Conservation (phyloP, 2,329 filamentous ascomycete species). For the Ceratocystis papillata region DNA sequence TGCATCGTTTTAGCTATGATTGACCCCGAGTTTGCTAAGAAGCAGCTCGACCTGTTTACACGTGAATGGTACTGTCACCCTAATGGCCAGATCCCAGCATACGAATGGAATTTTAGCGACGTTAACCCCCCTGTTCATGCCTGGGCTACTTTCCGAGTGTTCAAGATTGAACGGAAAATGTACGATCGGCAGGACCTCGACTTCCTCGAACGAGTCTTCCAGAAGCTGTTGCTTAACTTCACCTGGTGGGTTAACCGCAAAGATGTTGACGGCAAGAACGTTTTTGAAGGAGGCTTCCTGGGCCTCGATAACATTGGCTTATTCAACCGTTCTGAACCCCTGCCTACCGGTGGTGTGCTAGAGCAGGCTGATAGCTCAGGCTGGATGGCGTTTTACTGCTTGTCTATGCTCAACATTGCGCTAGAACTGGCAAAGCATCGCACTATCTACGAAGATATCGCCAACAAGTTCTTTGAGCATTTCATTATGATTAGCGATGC, state of each 20-base stretch:
- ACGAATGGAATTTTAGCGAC: slow-evolving; percentile 96
- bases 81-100: slow-evolving; percentile 86
- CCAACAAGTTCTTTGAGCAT: slow-evolving; percentile 97
- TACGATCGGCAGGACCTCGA: slow-evolving; percentile 91
- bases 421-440: slow-evolving; percentile 91
- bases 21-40: slow-evolving; percentile 95
- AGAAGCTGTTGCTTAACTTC: slow-evolving; percentile 90
- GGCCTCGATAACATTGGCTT: slow-evolving; percentile 94
- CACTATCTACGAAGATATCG: slow-evolving; percentile 90
- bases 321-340: slow-evolving; percentile 90
- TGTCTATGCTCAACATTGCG: slow-evolving; percentile 94
- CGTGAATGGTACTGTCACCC: slow-evolving; percentile 99
- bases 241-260: slow-evolving; percentile 99
- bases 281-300: slow-evolving; percentile 93
- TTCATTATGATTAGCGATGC: slow-evolving; percentile 97
- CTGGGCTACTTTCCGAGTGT: slow-evolving; percentile 88
- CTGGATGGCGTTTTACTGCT: slow-evolving; percentile 97
- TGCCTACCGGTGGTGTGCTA: slow-evolving; percentile 84
- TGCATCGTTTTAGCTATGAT: slow-evolving; percentile 95
- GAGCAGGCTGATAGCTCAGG: slow-evolving; percentile 96
- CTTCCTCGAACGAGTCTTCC: slow-evolving; percentile 91
- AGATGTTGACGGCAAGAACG: slow-evolving; percentile 86
- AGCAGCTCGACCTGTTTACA: slow-evolving; percentile 90
- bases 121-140: slow-evolving; percentile 95
- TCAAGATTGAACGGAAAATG: slow-evolving; percentile 97